A percentile compares a stretch with the other conserved stretches of the same genome.
These are phyloP conservation scores for Pholiota adiposa DNA, from an alignment of 1,284 basidiomycete genomes.

Conservation along the genomic window DNA sequence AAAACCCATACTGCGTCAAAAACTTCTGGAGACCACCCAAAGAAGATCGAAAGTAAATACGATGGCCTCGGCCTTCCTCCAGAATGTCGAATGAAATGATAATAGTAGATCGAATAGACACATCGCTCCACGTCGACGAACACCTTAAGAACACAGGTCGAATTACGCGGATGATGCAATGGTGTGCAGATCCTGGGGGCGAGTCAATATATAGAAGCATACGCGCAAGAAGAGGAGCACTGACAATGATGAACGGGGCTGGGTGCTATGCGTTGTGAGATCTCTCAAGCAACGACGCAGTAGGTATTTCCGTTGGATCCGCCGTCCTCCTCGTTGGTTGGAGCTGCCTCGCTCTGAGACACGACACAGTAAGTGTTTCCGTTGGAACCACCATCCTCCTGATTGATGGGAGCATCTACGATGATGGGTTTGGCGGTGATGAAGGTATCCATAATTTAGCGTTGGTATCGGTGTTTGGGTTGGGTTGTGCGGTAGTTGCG, in stretches of 20 bases:
- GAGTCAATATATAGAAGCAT: not conserved
- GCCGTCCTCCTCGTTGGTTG: constrained; percentile 15
- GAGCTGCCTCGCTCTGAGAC: constrained; percentile 6
- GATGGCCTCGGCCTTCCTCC: not conserved
- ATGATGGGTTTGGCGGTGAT: constrained; percentile 4
- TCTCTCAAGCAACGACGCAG: constrained; percentile 12
- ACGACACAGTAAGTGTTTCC: not conserved
- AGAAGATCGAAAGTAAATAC: not conserved
- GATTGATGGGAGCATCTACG: not conserved
- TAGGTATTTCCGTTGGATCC: constrained; percentile 13
- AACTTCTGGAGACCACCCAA: not conserved
- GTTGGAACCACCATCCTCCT: not conserved
- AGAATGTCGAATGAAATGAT: constrained; percentile 9
- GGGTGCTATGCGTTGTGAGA: not conserved
- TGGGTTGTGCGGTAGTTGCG: not conserved
- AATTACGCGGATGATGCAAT: not conserved
- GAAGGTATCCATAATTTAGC: constrained; percentile 25
- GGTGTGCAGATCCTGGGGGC: not conserved
- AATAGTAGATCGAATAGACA: not conserved
- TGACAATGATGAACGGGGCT: not conserved
- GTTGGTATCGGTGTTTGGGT: constrained; percentile 1
- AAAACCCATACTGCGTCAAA: not conserved
- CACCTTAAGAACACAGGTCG: not conserved
- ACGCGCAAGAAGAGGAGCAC: not conserved
- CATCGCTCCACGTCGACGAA: too few relatives aligned